Evolutionary conservation across 73 alveolate species (phyloP).

Genomic region (Tetrahymena thermophila): DNA sequence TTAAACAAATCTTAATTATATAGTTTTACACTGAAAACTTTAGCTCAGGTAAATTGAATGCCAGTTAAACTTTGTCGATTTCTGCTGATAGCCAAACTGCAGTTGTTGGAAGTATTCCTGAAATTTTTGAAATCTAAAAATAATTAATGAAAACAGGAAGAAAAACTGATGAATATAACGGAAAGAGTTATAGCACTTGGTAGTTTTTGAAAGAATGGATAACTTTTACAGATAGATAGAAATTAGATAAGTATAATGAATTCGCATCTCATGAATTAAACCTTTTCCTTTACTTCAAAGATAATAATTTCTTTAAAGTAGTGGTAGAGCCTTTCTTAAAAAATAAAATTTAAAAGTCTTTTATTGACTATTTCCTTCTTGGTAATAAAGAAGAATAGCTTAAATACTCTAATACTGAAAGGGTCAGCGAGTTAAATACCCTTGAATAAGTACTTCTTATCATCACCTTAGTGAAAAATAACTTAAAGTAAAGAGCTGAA

Average conservation of each 20-base stretch:
- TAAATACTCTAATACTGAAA: conserved; percentile 11
- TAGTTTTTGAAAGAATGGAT: conserved; percentile 52
- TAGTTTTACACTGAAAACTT: neutral
- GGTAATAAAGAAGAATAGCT: conserved; percentile 25
- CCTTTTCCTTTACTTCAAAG: conserved; percentile 61
- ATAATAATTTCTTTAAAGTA: conserved; percentile 46
- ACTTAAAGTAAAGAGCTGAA: neutral
- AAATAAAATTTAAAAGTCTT: conserved; percentile 62
- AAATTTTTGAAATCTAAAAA: neutral
- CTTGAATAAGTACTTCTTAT: conserved; percentile 45
- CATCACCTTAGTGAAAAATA: neutral
- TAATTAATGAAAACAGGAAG: neutral
- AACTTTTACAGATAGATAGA: conserved; percentile 38
- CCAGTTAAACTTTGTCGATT: conserved; percentile 20
- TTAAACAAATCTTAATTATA: neutral
- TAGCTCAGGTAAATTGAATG: neutral
- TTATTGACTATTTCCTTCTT: conserved; percentile 47
- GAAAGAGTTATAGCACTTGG: conserved; percentile 5
- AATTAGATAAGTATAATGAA: conserved; percentile 47
- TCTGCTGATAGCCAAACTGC: conserved; percentile 1
- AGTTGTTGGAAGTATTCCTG: neutral
- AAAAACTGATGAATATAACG: conserved; percentile 20
- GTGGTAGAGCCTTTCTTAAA: conserved; percentile 54
- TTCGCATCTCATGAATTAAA: conserved; percentile 60
- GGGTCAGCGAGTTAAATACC: conserved; percentile 23